Conservation (phyloP, 2,329 filamentous ascomycete species). For the Stagonosporopsis chrysanthemi region DNA sequence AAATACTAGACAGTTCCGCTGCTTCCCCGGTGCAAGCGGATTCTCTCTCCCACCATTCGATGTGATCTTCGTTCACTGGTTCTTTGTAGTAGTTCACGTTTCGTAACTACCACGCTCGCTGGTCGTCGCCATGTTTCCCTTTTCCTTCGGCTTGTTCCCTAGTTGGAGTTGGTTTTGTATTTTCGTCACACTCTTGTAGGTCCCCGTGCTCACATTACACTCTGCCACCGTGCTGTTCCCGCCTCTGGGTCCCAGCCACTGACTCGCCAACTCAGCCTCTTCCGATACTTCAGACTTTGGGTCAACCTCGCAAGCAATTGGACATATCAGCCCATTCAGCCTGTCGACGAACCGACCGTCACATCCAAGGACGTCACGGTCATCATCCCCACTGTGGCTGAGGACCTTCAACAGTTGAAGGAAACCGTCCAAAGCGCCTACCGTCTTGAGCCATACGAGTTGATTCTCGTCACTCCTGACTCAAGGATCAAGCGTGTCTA, state of each 20-base stretch:
- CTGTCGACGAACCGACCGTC: slow-evolving; percentile 80
- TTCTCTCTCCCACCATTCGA: slow-evolving; percentile 49
- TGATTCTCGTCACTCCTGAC: slow-evolving; percentile 88
- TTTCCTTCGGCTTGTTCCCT: slow-evolving; percentile 46
- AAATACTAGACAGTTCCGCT: slow-evolving; percentile 50
- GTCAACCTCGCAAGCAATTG: slow-evolving; percentile 81
- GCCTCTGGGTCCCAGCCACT: slow-evolving; percentile 21
- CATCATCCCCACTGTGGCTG: slow-evolving; percentile 91
- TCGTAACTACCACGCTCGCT: slow-evolving; percentile 47
- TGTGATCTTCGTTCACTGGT: slow-evolving; percentile 50
- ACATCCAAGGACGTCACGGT: slow-evolving; percentile 88
- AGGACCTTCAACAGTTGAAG: slow-evolving; percentile 81
- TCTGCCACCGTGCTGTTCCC: slow-evolving; percentile 16
- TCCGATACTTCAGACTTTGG: slow-evolving; percentile 85
- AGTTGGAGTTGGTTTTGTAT: slow-evolving; percentile 52
- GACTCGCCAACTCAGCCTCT: slow-evolving; percentile 66
- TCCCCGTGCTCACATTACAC: slow-evolving; percentile 15
- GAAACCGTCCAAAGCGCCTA: slow-evolving; percentile 82
- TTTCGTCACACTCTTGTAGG: slow-evolving; percentile 48
- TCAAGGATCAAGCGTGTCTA: slow-evolving; percentile 75
- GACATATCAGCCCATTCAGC: slow-evolving; percentile 83
- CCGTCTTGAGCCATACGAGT: slow-evolving; percentile 70
- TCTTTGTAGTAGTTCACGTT: slow-evolving; percentile 44
- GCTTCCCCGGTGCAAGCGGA: slow-evolving; percentile 49
- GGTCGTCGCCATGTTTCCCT: slow-evolving; percentile 49